Evolutionary conservation across 768 basidiomycete genomes (phyloP).

Genomic region (Thelephora ganbajun): DNA sequence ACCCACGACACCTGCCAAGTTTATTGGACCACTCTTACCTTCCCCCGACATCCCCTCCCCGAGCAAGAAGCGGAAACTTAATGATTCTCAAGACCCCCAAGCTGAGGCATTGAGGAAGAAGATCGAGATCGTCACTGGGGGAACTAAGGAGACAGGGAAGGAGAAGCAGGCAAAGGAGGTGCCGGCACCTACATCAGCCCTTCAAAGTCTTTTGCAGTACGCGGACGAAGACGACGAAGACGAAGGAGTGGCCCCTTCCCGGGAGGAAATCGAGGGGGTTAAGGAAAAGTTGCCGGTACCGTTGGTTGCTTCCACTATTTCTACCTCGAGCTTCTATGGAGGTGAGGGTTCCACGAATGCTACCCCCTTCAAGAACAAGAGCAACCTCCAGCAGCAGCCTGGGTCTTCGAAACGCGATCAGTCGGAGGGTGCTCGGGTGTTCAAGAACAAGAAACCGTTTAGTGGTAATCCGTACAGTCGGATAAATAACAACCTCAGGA

Average conservation of each 20-base stretch:
- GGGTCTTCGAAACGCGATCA: slow-evolving; percentile 20
- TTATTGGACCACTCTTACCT: slow-evolving; percentile 59
- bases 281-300: slow-evolving; percentile 7
- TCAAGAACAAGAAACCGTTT: slow-evolving; percentile 4
- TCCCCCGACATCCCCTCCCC: slow-evolving; percentile 19
- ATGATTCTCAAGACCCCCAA: slow-evolving; percentile 31
- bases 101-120: slow-evolving; percentile 37
- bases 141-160: slow-evolving; percentile 2
- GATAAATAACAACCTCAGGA: slow-evolving; percentile 19
- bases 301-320: slow-evolving; percentile 15
- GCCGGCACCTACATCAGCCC: slow-evolving; percentile 17
- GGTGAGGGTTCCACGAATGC: slow-evolving; percentile 6
- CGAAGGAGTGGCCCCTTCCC: slow-evolving; percentile 12
- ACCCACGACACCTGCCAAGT: slow-evolving; percentile 29
- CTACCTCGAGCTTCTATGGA: slow-evolving; percentile 26
- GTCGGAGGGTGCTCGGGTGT: slow-evolving; percentile 9
- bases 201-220: slow-evolving; percentile 26
- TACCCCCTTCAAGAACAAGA: slow-evolving; percentile 3
- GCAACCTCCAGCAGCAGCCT: slow-evolving; percentile 28
- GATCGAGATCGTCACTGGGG: slow-evolving; percentile 26
- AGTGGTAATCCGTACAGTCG: slow-evolving; percentile 21
- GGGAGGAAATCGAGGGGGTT: slow-evolving; percentile 15
- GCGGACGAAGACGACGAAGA: slow-evolving; percentile 25
- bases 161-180: neutral
- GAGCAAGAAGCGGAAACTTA: slow-evolving; percentile 13